phyloP scores from a whole-genome alignment of 192 early-diverging fungal species.

The Phlyctochytrium arcticum region DNA sequence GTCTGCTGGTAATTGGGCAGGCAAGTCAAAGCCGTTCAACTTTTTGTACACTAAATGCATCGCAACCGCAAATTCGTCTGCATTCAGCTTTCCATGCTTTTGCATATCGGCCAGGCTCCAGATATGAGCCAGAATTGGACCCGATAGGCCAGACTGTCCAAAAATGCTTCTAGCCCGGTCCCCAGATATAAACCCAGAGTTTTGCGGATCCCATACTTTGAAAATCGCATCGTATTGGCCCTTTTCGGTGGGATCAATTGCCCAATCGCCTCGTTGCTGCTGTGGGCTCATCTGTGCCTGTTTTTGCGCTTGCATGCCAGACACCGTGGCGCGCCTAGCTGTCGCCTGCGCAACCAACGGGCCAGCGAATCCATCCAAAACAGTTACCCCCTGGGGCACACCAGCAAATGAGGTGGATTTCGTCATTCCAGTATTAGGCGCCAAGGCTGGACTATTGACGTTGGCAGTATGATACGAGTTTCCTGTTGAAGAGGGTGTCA shows the following conservation, averaged over 20 bases:
- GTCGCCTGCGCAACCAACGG: conserved; percentile 24
- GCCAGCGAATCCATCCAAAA: conserved; percentile 31
- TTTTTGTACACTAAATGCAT: conserved; percentile 95
- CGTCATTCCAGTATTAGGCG: background rate
- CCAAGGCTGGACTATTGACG: background rate
- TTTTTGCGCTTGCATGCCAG: background rate
- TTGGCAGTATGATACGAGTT: too few species aligned
- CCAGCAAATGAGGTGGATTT: conserved; percentile 9
- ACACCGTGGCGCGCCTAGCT: too few species aligned
- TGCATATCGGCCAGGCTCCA: conserved; percentile 78
- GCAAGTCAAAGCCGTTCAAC: conserved; percentile 77
- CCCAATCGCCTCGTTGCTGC: conserved; percentile 31
- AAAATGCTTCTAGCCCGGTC: conserved; percentile 72
- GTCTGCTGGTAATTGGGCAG: conserved; percentile 72
- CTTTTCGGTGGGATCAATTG: conserved; percentile 42
- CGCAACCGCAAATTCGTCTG: conserved; percentile 93
- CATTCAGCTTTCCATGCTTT: conserved; percentile 82
- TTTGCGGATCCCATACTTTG: conserved; percentile 66
- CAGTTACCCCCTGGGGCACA: conserved; percentile 13
- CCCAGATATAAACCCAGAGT: conserved; percentile 63
- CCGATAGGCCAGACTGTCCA: conserved; percentile 64
- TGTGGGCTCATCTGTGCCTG: background rate
- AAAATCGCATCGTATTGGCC: conserved; percentile 60
- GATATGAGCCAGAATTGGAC: conserved; percentile 67
- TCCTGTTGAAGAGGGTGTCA: conserved; percentile 7